These are phyloP conservation scores for Pyrenophora teres DNA, from an alignment of 2,329 filamentous ascomycete species.

Conservation along the genomic window DNA sequence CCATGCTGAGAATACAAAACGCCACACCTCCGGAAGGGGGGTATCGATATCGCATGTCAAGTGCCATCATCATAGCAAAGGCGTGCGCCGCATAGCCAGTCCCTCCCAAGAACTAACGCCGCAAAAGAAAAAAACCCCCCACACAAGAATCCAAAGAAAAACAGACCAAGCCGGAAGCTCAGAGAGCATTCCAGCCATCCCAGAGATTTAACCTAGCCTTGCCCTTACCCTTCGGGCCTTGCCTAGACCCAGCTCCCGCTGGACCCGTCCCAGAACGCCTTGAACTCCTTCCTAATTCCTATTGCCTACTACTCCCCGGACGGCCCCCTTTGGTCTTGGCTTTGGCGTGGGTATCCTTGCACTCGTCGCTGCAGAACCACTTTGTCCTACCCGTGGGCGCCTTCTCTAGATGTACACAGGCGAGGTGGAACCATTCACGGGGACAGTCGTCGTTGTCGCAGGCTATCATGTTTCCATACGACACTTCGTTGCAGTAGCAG, in stretches of 20 bases:
- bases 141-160: conserved; percentile 28
- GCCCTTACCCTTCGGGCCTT: conserved; percentile 40
- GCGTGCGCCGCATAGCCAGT: neutral
- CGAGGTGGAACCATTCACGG: conserved; percentile 71
- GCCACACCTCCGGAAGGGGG: conserved; percentile 1
- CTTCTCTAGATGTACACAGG: conserved; percentile 65
- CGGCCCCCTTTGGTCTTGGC: conserved; percentile 43
- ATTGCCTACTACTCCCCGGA: conserved; percentile 47
- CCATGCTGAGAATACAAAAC: conserved; percentile 11
- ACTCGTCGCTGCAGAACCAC: conserved; percentile 49
- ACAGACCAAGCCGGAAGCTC: conserved; percentile 30
- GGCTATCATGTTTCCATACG: conserved; percentile 70
- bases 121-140: conserved; percentile 1
- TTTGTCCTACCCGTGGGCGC: conserved; percentile 56
- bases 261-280: conserved; percentile 42
- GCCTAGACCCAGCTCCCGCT: conserved; percentile 34
- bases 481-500: conserved; percentile 68
- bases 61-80: conserved; percentile 1
- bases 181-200: conserved; percentile 46
- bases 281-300: conserved; percentile 49
- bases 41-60: conserved; percentile 5
- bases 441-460: conserved; percentile 69
- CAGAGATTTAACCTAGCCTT: conserved; percentile 42
- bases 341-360: conserved; percentile 38
- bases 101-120: conserved; percentile 1